phyloP scores from a whole-genome alignment of 768 basidiomycete species.

The Lentinula guzmanii region DNA sequence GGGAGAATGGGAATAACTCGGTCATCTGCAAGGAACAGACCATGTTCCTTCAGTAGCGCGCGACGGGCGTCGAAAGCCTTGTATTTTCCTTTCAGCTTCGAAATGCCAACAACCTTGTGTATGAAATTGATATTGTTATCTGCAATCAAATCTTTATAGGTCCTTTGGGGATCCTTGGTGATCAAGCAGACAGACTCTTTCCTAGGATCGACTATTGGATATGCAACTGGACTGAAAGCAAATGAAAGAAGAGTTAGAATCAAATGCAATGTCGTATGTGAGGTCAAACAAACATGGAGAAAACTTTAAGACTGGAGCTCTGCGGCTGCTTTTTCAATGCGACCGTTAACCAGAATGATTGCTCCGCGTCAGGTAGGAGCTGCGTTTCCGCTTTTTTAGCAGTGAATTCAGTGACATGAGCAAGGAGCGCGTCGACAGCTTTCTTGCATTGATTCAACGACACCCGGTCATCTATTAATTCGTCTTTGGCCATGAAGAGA shows the following conservation, averaged over 20 bases:
- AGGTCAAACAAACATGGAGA: constrained; percentile 69
- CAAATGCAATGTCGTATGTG: neutral
- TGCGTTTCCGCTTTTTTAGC: constrained; percentile 66
- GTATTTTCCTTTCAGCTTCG: constrained; percentile 93
- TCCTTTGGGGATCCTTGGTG: constrained; percentile 91
- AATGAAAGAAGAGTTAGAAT: neutral
- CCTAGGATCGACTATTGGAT: constrained; percentile 82
- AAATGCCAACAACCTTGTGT: constrained; percentile 82
- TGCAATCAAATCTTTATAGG: constrained; percentile 92
- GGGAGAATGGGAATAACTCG: constrained; percentile 84
- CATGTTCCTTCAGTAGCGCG: constrained; percentile 81
- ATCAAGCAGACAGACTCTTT: constrained; percentile 81
- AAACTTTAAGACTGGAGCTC: constrained; percentile 72
- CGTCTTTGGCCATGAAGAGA: constrained; percentile 35
- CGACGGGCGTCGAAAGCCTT: constrained; percentile 79
- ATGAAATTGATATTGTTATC: constrained; percentile 81
- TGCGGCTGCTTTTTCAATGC: constrained; percentile 79
- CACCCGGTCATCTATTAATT: constrained; percentile 67
- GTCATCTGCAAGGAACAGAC: constrained; percentile 91
- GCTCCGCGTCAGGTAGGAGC: constrained; percentile 72
- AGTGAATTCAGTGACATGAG: constrained; percentile 60
- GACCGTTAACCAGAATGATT: constrained; percentile 84
- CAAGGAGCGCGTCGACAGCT: constrained; percentile 75
- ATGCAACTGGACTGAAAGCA: constrained; percentile 54
- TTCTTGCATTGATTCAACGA: constrained; percentile 66